Percentiles rank a stretch among this genome's conserved stretches.
Evolutionary conservation across 179 eudicot species (phyloP).

Genomic region (Camellia oleifera): DNA sequence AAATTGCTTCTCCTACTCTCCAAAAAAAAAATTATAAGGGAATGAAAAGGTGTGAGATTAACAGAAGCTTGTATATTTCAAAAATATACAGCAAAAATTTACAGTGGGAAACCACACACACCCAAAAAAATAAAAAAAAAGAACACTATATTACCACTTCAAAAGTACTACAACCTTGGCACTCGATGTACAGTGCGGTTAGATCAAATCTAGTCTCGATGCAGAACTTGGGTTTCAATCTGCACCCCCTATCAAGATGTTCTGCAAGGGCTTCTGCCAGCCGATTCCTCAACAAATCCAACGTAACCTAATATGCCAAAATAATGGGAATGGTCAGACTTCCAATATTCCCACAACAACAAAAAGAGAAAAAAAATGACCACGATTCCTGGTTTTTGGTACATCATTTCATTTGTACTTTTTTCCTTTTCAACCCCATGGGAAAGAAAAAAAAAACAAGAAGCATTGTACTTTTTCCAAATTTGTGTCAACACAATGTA

Average conservation of each 20-base stretch:
- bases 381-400: background rate
- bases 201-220: conserved; percentile 55
- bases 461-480: background rate
- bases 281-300: conserved; percentile 52
- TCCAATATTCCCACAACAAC: background rate
- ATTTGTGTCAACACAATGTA: background rate
- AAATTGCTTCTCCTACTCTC: background rate
- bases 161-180: conserved; percentile 65
- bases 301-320: conserved; percentile 45
- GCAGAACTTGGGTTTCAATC: conserved; percentile 65
- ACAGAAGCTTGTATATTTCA: background rate
- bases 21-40: background rate
- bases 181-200: conserved; percentile 74
- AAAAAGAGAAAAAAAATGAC: background rate
- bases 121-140: background rate
- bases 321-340: background rate
- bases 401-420: background rate
- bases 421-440: background rate
- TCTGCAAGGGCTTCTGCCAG: conserved; percentile 80
- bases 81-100: too few relatives aligned
- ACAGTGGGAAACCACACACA: too few relatives aligned
- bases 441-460: background rate
- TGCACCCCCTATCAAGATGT: conserved; percentile 86
- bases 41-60: background rate
- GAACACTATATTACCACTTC: conserved; percentile 63